These are phyloP conservation scores for Pichia kudriavzevii DNA, from an alignment of 1,139 yeast genomes.

Conservation along the genomic window DNA sequence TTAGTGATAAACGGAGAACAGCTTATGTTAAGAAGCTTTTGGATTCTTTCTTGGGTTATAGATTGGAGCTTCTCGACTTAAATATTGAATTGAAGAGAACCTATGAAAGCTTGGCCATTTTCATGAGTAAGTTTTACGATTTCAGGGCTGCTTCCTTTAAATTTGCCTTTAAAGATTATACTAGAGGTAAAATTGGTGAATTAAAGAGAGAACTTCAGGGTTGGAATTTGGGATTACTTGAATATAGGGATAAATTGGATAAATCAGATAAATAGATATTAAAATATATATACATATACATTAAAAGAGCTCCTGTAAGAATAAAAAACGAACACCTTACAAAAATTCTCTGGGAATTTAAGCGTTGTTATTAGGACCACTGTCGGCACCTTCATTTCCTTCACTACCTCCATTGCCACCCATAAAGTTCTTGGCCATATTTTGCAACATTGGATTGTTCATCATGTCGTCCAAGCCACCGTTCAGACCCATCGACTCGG, in stretches of 20 bases:
- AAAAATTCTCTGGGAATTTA: no score
- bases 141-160: constrained; percentile 39
- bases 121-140: constrained; percentile 48
- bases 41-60: constrained; percentile 23
- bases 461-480: constrained; percentile 51
- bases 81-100: constrained; percentile 30
- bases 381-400: no score
- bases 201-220: constrained; percentile 19
- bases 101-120: constrained; percentile 58
- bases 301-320: no score
- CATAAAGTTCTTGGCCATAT: constrained; percentile 55
- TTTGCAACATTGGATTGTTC: constrained; percentile 72
- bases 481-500: constrained; percentile 45
- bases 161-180: constrained; percentile 33
- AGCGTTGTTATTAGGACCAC: no score
- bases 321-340: no score
- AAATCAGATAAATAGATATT: background rate
- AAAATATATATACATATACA: background rate
- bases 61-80: constrained; percentile 22
- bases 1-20: constrained; percentile 35
- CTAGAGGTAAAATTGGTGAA: constrained; percentile 25
- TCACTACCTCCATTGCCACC: constrained; percentile 31
- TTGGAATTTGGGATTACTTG: constrained; percentile 18
- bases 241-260: constrained; percentile 6
- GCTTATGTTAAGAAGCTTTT: constrained; percentile 30